phyloP scores from a whole-genome alignment of 2,329 filamentous ascomycete genomes.

The Trichoderma aggressivum region DNA sequence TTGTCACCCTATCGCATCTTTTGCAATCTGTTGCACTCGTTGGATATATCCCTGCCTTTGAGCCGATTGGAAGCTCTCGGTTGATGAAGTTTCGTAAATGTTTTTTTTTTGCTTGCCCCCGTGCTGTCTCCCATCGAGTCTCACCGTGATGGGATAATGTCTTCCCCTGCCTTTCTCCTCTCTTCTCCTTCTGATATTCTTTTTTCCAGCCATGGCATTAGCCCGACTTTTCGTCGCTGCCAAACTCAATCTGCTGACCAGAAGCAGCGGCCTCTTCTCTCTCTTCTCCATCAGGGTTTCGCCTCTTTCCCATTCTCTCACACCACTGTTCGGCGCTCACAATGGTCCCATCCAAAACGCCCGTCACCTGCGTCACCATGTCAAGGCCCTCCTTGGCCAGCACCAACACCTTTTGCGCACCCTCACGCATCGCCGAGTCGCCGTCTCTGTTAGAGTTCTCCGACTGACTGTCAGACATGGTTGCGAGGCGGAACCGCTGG shows the following conservation, averaged over 20 bases:
- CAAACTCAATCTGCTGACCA: slow-evolving; percentile 26
- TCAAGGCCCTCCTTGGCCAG: slow-evolving; percentile 88
- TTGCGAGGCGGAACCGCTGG: slow-evolving; percentile 74
- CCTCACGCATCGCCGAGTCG: slow-evolving; percentile 43
- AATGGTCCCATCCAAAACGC: slow-evolving; percentile 84
- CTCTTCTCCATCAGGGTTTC: slow-evolving; percentile 27
- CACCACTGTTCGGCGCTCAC: slow-evolving; percentile 91
- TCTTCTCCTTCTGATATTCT: not conserved
- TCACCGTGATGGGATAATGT: not conserved
- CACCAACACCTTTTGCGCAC: slow-evolving; percentile 74
- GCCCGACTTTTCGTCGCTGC: slow-evolving; percentile 31
- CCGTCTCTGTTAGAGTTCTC: slow-evolving; percentile 33
- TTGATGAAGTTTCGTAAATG: not conserved
- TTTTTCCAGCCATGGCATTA: slow-evolving; percentile 9
- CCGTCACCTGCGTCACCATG: slow-evolving; percentile 89
- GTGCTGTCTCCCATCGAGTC: not conserved
- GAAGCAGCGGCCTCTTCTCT: slow-evolving; percentile 22
- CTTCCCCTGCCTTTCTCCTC: not conserved
- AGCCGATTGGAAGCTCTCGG: not conserved
- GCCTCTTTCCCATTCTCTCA: slow-evolving; percentile 61
- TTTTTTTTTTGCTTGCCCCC: not conserved
- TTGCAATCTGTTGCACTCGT: not conserved
- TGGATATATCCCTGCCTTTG: not conserved
- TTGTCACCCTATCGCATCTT: not conserved
- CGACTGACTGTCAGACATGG: slow-evolving; percentile 38